Conservation (phyloP, 176 grass and related monocot genomes). For the Hsuehochloa calcarea region DNA sequence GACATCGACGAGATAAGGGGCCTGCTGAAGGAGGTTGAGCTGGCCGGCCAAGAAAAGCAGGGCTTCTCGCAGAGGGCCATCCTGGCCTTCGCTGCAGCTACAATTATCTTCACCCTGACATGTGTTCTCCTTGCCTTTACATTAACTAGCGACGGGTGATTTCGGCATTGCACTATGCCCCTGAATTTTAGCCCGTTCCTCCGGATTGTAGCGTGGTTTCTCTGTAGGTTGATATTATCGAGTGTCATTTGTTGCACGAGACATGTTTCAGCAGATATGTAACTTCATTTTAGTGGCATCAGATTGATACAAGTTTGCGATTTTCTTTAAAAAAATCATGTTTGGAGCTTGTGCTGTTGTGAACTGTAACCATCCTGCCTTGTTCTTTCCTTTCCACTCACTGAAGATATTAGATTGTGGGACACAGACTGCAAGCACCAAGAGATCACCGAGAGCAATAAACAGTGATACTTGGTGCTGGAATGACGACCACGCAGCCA, state of each 20-base stretch:
- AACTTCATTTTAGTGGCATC: not conserved
- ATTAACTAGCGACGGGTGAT: constrained; percentile 78
- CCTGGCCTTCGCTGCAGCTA: constrained; percentile 53
- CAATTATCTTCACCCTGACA: constrained; percentile 56
- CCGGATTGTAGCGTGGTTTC: not conserved
- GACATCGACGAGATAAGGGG: constrained; percentile 63
- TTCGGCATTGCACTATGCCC: not conserved
- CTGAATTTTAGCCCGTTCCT: constrained; percentile 2
- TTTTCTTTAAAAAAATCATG: not conserved
- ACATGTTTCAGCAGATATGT: not conserved
- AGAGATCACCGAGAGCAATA: not conserved
- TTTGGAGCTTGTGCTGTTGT: not conserved
- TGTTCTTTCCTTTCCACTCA: not conserved
- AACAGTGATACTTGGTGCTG: not conserved
- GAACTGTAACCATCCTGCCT: not conserved
- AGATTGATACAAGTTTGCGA: not conserved
- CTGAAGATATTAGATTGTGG: too few relatives aligned
- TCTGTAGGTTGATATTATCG: not conserved
- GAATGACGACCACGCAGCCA: not conserved
- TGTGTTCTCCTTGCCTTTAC: constrained; percentile 68
- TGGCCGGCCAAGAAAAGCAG: constrained; percentile 58
- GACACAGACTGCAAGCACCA: not conserved
- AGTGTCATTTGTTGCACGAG: constrained; percentile 5
- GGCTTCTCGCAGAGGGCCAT: constrained; percentile 53
- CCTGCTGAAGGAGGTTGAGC: constrained; percentile 71